Evolutionary conservation across 495 filamentous ascomycete species (phyloP).

Genomic region (Hyaloscypha hepaticicola): DNA sequence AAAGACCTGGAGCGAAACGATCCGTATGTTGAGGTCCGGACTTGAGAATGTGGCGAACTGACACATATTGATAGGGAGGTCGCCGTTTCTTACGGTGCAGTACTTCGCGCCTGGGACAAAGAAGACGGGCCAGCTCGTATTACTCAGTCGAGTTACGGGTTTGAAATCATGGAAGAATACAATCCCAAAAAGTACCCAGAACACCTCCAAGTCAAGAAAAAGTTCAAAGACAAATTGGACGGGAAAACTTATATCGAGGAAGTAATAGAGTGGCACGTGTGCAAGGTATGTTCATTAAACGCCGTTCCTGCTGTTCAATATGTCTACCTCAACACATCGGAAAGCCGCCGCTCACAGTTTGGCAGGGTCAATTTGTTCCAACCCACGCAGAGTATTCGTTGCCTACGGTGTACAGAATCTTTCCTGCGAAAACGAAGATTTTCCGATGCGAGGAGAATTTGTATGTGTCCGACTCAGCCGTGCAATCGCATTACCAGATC

Average conservation of each 20-base stretch:
- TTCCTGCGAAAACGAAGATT: constrained; percentile 10
- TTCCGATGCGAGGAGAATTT: constrained; percentile 26
- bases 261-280: constrained; percentile 30
- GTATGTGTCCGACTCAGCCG: constrained; percentile 27
- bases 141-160: constrained; percentile 34
- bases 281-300: constrained; percentile 10
- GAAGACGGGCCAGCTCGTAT: constrained; percentile 31
- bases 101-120: constrained; percentile 36
- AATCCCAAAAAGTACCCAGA: constrained; percentile 18
- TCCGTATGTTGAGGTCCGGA: no score
- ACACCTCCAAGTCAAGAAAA: constrained; percentile 22
- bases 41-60: not conserved
- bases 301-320: not conserved
- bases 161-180: constrained; percentile 29
- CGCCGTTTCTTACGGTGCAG: constrained; percentile 34
- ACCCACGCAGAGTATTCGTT: constrained; percentile 14
- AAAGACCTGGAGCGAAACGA: not conserved
- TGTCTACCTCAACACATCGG: not conserved
- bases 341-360: not conserved
- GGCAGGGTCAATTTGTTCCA: constrained; percentile 8
- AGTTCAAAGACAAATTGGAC: constrained; percentile 16
- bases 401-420: constrained; percentile 17
- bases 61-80: constrained; percentile 19
- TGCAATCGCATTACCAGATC: constrained; percentile 26
- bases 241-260: constrained; percentile 16